Percentiles rank a stretch among this genome's conserved stretches.
Conservation (phyloP, 2,329 filamentous ascomycete genomes). For the Diplocarpon rosae region DNA sequence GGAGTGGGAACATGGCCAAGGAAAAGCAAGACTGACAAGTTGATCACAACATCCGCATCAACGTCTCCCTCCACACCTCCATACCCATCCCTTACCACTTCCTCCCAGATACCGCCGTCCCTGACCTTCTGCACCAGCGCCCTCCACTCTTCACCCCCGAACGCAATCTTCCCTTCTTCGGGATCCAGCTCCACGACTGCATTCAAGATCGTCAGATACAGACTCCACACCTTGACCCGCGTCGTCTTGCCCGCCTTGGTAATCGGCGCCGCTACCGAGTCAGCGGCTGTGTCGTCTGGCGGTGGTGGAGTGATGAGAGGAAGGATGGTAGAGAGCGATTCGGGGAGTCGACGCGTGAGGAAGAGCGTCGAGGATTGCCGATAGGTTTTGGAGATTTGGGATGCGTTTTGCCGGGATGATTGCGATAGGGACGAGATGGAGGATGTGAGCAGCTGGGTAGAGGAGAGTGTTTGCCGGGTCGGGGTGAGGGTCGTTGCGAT, state of each 20-base stretch:
- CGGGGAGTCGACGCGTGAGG: slow-evolving; percentile 82
- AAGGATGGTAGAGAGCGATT: slow-evolving; percentile 75
- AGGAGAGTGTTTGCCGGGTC: slow-evolving; percentile 35
- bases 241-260: slow-evolving; percentile 70
- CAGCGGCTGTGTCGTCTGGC: slow-evolving; percentile 26
- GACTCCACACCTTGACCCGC: slow-evolving; percentile 90
- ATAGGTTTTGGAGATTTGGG: slow-evolving; percentile 82
- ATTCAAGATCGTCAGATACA: slow-evolving; percentile 90
- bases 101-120: slow-evolving; percentile 89
- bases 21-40: slow-evolving; percentile 47
- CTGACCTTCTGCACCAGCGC: slow-evolving; percentile 71
- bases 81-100: slow-evolving; percentile 80
- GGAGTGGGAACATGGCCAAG: not conserved
- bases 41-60: slow-evolving; percentile 88
- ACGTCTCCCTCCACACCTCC: slow-evolving; percentile 80
- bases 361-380: slow-evolving; percentile 90
- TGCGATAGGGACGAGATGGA: slow-evolving; percentile 49
- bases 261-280: slow-evolving; percentile 48
- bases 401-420: slow-evolving; percentile 47
- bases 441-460: slow-evolving; percentile 49
- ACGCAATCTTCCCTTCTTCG: slow-evolving; percentile 80
- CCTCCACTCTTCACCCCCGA: slow-evolving; percentile 80
- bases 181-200: slow-evolving; percentile 79
- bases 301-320: slow-evolving; percentile 59
- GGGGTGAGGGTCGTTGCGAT: slow-evolving; percentile 21